phyloP scores from a whole-genome alignment of 768 basidiomycete genomes.

The Suillus spraguei region DNA sequence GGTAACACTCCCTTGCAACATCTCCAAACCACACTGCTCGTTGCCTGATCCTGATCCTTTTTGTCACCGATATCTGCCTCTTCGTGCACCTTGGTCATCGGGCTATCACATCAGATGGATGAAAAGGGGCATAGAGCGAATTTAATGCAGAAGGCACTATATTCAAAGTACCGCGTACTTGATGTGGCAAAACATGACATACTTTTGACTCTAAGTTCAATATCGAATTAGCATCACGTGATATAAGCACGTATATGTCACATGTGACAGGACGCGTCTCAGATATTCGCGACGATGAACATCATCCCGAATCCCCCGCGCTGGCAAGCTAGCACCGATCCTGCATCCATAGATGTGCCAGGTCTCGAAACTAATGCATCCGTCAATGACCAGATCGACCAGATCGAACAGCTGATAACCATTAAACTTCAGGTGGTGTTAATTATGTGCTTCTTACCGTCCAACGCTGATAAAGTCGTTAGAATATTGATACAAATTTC shows the following conservation, averaged over 20 bases:
- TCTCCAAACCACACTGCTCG: too few species aligned
- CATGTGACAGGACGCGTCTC: conserved; percentile 25
- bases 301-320: conserved; percentile 64
- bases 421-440: conserved; percentile 79
- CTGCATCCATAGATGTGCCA: conserved; percentile 64
- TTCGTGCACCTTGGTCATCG: too few species aligned
- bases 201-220: neutral
- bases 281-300: conserved; percentile 24
- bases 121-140: too few species aligned
- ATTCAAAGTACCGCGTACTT: too few species aligned
- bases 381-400: conserved; percentile 83
- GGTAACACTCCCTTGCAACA: too few species aligned
- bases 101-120: too few species aligned
- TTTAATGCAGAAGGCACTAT: too few species aligned
- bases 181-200: too few species aligned
- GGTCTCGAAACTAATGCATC: conserved; percentile 73
- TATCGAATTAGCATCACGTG: neutral
- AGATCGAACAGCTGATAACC: conserved; percentile 95
- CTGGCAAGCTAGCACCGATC: conserved; percentile 70
- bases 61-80: too few species aligned
- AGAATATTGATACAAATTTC: conserved; percentile 95
- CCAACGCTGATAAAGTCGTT: conserved; percentile 18
- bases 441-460: conserved; percentile 7
- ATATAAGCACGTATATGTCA: conserved; percentile 24
- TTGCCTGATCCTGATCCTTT: too few species aligned